Percentiles rank a stretch among this genome's conserved stretches.
Conservation (phyloP, 768 basidiomycete genomes). For the Coprinopsis cinerea region DNA sequence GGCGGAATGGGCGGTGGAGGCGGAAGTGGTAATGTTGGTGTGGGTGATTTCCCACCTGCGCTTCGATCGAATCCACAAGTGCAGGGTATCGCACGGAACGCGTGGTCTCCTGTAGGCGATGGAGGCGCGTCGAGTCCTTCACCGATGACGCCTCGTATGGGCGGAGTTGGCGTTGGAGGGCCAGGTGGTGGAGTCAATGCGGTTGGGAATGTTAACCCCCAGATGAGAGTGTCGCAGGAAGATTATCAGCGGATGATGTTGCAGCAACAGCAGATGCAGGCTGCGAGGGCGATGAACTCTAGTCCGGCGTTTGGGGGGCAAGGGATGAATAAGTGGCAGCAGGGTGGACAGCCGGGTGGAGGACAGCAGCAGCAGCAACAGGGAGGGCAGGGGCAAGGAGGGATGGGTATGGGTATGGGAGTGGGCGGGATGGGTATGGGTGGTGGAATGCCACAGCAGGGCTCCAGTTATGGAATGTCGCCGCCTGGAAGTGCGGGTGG, state of each 20-base stretch:
- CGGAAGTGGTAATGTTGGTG: too few species aligned
- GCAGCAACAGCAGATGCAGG: constrained; percentile 36
- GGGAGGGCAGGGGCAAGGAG: constrained; percentile 25
- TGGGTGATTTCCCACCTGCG: constrained; percentile 33
- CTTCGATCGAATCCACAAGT: constrained; percentile 51
- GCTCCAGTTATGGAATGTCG: constrained; percentile 33
- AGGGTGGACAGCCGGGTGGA: too few species aligned
- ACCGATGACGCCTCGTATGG: constrained; percentile 43
- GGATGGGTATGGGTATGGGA: constrained; percentile 17
- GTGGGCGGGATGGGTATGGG: constrained; percentile 4
- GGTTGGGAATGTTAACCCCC: constrained; percentile 3
- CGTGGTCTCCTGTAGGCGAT: constrained; percentile 69
- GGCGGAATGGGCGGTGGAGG: constrained; percentile 13
- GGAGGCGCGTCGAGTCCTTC: constrained; percentile 27
- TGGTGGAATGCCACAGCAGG: constrained; percentile 10
- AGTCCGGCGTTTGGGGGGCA: constrained; percentile 32
- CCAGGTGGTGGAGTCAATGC: constrained; percentile 5
- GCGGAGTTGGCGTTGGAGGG: constrained; percentile 4
- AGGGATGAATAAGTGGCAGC: constrained; percentile 29
- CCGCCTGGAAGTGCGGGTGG: constrained; percentile 33
- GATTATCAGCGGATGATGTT: constrained; percentile 53
- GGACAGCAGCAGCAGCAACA: constrained; percentile 28
- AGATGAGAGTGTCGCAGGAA: constrained; percentile 27
- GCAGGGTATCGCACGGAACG: constrained; percentile 71
- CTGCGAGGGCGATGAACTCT: constrained; percentile 30